Evolutionary conservation across 805 yeast species (phyloP).

Genomic region (Candida hungchunana): DNA sequence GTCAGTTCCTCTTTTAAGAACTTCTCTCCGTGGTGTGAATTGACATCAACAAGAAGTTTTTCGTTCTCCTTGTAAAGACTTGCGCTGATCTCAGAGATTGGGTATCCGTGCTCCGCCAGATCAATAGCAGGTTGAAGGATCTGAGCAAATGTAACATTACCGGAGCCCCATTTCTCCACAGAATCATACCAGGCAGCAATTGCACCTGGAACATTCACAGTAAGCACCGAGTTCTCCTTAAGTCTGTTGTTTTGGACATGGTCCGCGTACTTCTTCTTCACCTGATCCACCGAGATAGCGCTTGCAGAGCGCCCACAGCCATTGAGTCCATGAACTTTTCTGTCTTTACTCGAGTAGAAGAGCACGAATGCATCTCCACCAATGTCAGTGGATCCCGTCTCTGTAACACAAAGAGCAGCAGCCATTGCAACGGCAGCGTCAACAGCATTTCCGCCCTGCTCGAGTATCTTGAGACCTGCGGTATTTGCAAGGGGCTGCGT

Average conservation of each 20-base stretch:
- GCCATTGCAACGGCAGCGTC: slow-evolving; percentile 61
- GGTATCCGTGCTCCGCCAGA: slow-evolving; percentile 64
- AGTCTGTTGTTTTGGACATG: slow-evolving; percentile 47
- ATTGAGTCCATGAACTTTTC: slow-evolving; percentile 60
- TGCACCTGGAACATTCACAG: slow-evolving; percentile 75
- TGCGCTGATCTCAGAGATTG: slow-evolving; percentile 58
- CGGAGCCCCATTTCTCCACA: slow-evolving; percentile 66
- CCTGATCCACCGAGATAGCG: slow-evolving; percentile 42
- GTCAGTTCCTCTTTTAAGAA: slow-evolving; percentile 29
- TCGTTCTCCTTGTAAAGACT: slow-evolving; percentile 42
- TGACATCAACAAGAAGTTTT: slow-evolving; percentile 33
- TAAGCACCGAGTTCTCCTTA: slow-evolving; percentile 47
- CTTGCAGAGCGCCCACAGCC: slow-evolving; percentile 73
- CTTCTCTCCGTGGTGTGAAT: slow-evolving; percentile 28
- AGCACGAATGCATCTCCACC: slow-evolving; percentile 69
- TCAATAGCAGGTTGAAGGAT: slow-evolving; percentile 62
- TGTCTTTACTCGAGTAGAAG: slow-evolving; percentile 45
- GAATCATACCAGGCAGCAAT: slow-evolving; percentile 79
- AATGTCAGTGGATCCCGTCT: slow-evolving; percentile 59
- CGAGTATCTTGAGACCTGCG: slow-evolving; percentile 64
- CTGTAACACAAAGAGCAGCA: slow-evolving; percentile 51
- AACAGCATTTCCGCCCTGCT: slow-evolving; percentile 69
- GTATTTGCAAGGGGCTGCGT: slow-evolving; percentile 75
- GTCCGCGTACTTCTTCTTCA: slow-evolving; percentile 35
- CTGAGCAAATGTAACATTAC: slow-evolving; percentile 54